Base-by-base conservation (phyloP, 2,329 filamentous ascomycete genomes). In the Nemania sp. region DNA sequence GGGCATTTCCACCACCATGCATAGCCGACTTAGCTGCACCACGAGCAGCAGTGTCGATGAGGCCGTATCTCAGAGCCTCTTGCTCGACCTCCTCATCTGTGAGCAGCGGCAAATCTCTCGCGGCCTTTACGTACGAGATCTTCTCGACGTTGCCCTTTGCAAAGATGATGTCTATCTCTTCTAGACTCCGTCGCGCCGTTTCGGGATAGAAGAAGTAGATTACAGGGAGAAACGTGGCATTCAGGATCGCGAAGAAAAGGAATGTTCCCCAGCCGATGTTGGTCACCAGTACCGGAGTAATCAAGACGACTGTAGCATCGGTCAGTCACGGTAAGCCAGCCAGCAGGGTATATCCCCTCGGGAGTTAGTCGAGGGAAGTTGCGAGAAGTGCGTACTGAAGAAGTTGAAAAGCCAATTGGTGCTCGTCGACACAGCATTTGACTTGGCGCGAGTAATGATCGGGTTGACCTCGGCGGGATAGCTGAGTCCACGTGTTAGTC, bases 221-320 rank as follows among this genome's bases (percentile, higher is more conserved):
- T 32, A 75, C 66, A 18, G 75, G 75, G 13, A 77, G 42, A 68
- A 77, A 77, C 46, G 68, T 69, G 11, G 72, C 73, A 63, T 76
- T 71, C 34, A 77, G 68, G 40, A 71, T 65, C 21, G 72, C 72
- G 49, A 75, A 72, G 65, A 77, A 73, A n/a, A 85, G 75, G 66
- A 87, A 87, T 0, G 83, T 79, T 55, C 82, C 82, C 74, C 80
- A 87, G 13, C 78, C 77, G 6, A 82, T 87, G 54, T 83, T 82
- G 60, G 83, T 75, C 20, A 90, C 82, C 37, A 90, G 80, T 1
- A 87, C 81, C 0, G 87, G 88, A 0, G 86, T 89, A 29, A 89
- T 82, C 67, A 90, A 81, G 37, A 88, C 86, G 54, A 78, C 65
- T 67, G 40, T 34, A 39, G 20, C 1, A 15, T 11, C 11, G 12